A percentile compares a stretch with the other conserved stretches of the same genome.
These are phyloP conservation scores for Cryptococcus deneoformans DNA, from an alignment of 1,284 basidiomycete species.

Conservation along the genomic window DNA sequence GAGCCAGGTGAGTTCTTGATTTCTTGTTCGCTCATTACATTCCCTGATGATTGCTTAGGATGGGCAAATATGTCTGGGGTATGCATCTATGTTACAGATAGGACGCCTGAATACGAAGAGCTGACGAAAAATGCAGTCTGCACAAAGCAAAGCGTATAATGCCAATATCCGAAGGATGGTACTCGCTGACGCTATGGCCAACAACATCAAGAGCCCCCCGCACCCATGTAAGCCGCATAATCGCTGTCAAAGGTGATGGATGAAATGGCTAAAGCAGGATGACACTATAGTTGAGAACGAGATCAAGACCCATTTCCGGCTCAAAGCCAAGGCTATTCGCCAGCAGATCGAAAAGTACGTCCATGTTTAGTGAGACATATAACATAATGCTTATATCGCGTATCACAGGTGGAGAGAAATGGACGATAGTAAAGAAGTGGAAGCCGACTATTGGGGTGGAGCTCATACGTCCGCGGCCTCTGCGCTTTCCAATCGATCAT, in stretches of 20 bases:
- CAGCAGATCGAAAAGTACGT: constrained; percentile 69
- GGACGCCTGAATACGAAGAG: neutral
- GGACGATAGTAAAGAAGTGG: constrained; percentile 25
- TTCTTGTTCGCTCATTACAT: neutral
- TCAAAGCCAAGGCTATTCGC: constrained; percentile 68
- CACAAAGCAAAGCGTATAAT: constrained; percentile 49
- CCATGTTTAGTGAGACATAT: neutral
- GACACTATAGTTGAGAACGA: constrained; percentile 68
- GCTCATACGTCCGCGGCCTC: neutral
- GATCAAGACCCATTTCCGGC: constrained; percentile 82
- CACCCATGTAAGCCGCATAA: constrained; percentile 33
- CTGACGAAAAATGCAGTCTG: constrained; percentile 54
- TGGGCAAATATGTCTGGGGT: constrained; percentile 72
- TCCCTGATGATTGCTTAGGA: constrained; percentile 25
- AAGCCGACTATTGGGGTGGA: constrained; percentile 2
- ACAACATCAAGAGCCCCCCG: constrained; percentile 71
- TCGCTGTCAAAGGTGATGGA: neutral
- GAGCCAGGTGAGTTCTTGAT: constrained; percentile 60
- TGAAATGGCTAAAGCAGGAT: constrained; percentile 26
- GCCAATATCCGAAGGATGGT: constrained; percentile 87
- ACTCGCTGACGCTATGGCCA: constrained; percentile 71
- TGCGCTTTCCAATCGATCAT: constrained; percentile 1
- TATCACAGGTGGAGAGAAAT: constrained; percentile 25
- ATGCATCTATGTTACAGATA: constrained; percentile 39
- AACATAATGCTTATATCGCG: neutral